phyloP scores from a whole-genome alignment of 768 basidiomycete species.

The Termitomyces sp. region DNA sequence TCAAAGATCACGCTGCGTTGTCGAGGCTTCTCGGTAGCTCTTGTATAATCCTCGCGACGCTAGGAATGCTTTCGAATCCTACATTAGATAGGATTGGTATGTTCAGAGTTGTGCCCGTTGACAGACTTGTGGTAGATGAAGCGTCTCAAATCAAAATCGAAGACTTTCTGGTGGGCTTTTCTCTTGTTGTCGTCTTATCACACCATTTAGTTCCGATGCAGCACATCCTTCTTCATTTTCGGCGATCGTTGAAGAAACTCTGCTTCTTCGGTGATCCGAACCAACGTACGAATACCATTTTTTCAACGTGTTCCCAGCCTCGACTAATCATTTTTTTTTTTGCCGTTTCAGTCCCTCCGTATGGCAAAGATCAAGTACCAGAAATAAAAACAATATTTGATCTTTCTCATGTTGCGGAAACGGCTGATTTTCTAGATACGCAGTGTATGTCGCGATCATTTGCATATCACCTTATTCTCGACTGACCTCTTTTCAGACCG shows the following conservation, averaged over 20 bases:
- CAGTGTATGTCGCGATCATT: slow-evolving; percentile 33
- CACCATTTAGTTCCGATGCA: slow-evolving; percentile 10
- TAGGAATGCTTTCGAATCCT: slow-evolving; percentile 46
- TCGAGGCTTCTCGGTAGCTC: slow-evolving; percentile 21
- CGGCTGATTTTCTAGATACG: slow-evolving; percentile 35
- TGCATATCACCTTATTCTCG: neutral
- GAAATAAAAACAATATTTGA: slow-evolving; percentile 42
- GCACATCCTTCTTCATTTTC: slow-evolving; percentile 39
- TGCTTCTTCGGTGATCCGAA: slow-evolving; percentile 52
- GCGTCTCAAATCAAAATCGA: slow-evolving; percentile 45
- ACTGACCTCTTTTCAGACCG: slow-evolving; percentile 30
- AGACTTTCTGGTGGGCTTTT: slow-evolving; percentile 36
- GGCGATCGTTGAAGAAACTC: slow-evolving; percentile 30
- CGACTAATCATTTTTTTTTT: neutral
- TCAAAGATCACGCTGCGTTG: slow-evolving; percentile 14
- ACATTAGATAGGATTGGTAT: slow-evolving; percentile 25
- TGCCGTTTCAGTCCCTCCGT: slow-evolving; percentile 40
- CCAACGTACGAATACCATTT: slow-evolving; percentile 32
- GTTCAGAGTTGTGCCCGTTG: slow-evolving; percentile 33
- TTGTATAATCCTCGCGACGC: slow-evolving; percentile 37
- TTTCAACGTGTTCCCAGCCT: neutral
- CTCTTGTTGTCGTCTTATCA: neutral
- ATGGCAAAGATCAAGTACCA: slow-evolving; percentile 34
- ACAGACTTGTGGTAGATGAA: slow-evolving; percentile 50
- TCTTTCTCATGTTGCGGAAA: slow-evolving; percentile 27